Percentiles rank a stretch among this genome's conserved stretches.
Evolutionary conservation across 164 flowering plant species (phyloP).

Genomic region (Sextonia rubra): DNA sequence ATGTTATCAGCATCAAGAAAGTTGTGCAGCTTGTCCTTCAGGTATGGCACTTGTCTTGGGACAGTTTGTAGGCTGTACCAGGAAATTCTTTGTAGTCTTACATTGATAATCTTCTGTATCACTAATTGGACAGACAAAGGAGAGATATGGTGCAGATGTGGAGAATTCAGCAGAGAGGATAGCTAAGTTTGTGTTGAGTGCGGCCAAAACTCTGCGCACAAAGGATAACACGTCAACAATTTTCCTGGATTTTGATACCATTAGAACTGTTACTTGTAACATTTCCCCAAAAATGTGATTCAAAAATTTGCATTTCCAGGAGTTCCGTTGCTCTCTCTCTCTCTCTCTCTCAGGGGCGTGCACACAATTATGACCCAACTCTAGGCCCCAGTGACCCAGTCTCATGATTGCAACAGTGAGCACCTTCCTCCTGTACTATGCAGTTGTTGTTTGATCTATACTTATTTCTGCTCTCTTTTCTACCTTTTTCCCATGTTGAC

Average conservation of each 20-base stretch:
- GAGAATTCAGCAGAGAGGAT: conserved; percentile 61
- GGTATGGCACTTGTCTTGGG: conserved; percentile 30
- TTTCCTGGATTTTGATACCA: conserved; percentile 62
- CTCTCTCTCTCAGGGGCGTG: neutral
- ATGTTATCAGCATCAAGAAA: conserved; percentile 72
- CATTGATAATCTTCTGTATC: neutral
- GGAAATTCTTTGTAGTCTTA: neutral
- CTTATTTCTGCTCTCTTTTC: too few relatives aligned
- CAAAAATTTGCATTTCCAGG: neutral
- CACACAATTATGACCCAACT: neutral
- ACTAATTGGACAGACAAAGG: conserved; percentile 43
- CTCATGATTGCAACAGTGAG: too few relatives aligned
- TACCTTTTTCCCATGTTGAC: too few relatives aligned
- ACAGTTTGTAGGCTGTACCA: neutral
- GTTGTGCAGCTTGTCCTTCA: conserved; percentile 72
- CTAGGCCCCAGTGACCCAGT: too few relatives aligned
- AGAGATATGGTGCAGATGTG: conserved; percentile 30
- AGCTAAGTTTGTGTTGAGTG: conserved; percentile 64
- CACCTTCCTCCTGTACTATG: too few relatives aligned
- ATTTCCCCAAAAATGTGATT: neutral
- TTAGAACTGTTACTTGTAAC: conserved; percentile 38
- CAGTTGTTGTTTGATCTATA: too few relatives aligned
- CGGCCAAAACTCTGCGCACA: conserved; percentile 82
- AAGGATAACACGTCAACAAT: conserved; percentile 92
- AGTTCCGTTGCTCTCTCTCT: neutral